These are phyloP conservation scores for Kappamyces sp. DNA, from an alignment of 192 early-diverging fungal genomes.

Conservation along the genomic window DNA sequence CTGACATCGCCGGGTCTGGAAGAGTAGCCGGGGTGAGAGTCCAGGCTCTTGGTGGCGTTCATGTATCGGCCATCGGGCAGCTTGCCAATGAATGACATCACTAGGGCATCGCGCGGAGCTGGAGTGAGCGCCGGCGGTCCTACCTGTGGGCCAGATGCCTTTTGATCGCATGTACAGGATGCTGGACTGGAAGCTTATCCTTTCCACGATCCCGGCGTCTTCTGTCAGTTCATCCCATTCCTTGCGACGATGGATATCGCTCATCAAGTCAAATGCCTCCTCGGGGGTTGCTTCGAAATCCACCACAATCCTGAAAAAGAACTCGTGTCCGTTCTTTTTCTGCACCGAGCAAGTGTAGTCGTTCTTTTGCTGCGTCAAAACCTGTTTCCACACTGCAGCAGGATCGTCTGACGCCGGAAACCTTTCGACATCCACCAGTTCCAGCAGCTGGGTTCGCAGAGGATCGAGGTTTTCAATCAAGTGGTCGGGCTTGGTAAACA, in stretches of 20 bases:
- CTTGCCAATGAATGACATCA: slow-evolving; percentile 20
- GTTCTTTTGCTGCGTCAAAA: slow-evolving; percentile 14
- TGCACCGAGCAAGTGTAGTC: slow-evolving; percentile 21
- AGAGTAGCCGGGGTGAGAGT: slow-evolving; percentile 24
- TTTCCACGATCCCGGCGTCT: slow-evolving; percentile 24
- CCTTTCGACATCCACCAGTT: slow-evolving; percentile 11
- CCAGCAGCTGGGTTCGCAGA: slow-evolving; percentile 1
- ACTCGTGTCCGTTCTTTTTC: slow-evolving; percentile 17
- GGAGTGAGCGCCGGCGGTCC: too few species aligned
- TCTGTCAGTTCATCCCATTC: slow-evolving; percentile 40
- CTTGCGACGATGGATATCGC: slow-evolving; percentile 22
- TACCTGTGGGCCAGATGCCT: slow-evolving; percentile 34
- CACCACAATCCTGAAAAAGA: slow-evolving; percentile 36
- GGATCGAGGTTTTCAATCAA: slow-evolving; percentile 1
- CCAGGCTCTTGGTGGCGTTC: slow-evolving; percentile 36
- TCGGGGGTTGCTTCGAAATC: slow-evolving; percentile 34
- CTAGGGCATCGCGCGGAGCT: slow-evolving; percentile 31
- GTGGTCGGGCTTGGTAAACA: slow-evolving; percentile 11
- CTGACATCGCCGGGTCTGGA: slow-evolving; percentile 21
- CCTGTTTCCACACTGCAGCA: slow-evolving; percentile 14
- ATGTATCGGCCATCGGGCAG: slow-evolving; percentile 23
- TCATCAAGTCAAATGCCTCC: slow-evolving; percentile 37
- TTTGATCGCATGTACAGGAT: slow-evolving; percentile 36
- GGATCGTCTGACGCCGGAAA: background rate
- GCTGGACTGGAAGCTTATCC: slow-evolving; percentile 25